phyloP scores from a whole-genome alignment of 192 early-diverging fungal genomes.

The Umbelopsis isabellina region DNA sequence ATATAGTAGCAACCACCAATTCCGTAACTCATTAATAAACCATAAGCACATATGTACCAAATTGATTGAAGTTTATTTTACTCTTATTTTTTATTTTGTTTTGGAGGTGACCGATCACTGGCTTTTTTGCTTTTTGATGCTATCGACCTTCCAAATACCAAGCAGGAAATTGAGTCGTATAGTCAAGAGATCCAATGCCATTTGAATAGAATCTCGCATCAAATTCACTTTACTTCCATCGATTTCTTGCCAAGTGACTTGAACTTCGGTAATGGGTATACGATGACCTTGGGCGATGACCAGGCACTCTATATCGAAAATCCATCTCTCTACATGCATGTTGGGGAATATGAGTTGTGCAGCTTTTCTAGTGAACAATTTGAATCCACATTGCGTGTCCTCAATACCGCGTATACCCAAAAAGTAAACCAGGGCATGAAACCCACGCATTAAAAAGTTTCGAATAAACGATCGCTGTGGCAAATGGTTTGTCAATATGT shows the following conservation, averaged over 20 bases:
- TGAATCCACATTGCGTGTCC: conserved; percentile 99
- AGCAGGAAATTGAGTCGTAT: conserved; percentile 86
- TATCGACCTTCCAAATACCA: conserved; percentile 72
- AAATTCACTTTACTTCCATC: conserved; percentile 93
- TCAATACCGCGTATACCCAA: conserved; percentile 86
- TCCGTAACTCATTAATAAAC: no score
- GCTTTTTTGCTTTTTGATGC: conserved; percentile 17
- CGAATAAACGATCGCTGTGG: conserved; percentile 87
- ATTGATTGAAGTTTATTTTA: no score
- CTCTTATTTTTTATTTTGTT: neutral
- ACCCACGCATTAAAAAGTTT: conserved; percentile 93
- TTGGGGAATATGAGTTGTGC: conserved; percentile 79
- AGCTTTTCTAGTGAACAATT: conserved; percentile 82
- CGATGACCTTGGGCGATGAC: conserved; percentile 73
- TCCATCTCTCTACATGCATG: conserved; percentile 97
- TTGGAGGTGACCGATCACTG: neutral
- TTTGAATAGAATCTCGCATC: conserved; percentile 83
- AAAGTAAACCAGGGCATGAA: conserved; percentile 88
- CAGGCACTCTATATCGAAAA: conserved; percentile 97
- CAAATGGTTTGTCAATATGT: neutral
- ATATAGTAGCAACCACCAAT: no score
- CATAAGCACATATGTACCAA: no score
- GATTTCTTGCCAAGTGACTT: conserved; percentile 96
- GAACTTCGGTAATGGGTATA: conserved; percentile 86
- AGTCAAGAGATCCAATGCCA: conserved; percentile 87